These are phyloP conservation scores for Alternaria brassicae DNA, from an alignment of 2,329 filamentous ascomycete species.

Conservation along the genomic window DNA sequence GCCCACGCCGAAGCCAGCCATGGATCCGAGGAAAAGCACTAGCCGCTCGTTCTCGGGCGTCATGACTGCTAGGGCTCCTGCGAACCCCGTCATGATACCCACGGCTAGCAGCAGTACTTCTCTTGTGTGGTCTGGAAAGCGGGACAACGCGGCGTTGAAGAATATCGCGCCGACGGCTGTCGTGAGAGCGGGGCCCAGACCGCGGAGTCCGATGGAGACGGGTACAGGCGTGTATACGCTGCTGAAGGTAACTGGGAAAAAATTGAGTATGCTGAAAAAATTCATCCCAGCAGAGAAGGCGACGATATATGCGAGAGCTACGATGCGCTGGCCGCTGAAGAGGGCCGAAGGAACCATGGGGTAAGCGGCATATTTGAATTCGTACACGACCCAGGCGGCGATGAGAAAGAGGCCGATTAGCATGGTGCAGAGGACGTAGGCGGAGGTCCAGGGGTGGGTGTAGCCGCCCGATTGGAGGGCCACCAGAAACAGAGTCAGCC, in stretches of 20 bases:
- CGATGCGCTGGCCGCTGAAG: neutral
- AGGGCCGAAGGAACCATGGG: neutral
- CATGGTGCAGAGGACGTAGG: slow-evolving; percentile 48
- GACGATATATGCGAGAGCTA: neutral
- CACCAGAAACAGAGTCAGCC: slow-evolving; percentile 49
- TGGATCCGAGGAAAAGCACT: slow-evolving; percentile 37
- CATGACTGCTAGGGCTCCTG: slow-evolving; percentile 40
- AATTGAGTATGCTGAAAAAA: neutral
- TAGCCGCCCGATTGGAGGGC: slow-evolving; percentile 52
- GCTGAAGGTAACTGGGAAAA: neutral
- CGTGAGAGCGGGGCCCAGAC: neutral
- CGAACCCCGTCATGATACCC: slow-evolving; percentile 42
- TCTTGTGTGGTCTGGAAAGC: slow-evolving; percentile 31
- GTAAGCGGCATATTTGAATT: neutral
- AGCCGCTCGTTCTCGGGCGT: slow-evolving; percentile 43
- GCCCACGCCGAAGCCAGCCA: slow-evolving; percentile 50
- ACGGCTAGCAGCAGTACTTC: slow-evolving; percentile 42
- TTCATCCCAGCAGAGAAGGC: neutral
- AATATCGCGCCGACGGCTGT: slow-evolving; percentile 13
- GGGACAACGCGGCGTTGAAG: slow-evolving; percentile 40
- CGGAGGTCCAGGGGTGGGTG: slow-evolving; percentile 49
- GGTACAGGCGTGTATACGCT: neutral
- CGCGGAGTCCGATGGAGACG: neutral
- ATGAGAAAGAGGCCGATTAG: slow-evolving; percentile 46
- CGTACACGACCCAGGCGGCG: slow-evolving; percentile 31